Conservation (phyloP, 169 alveolate species). For the Plasmodium cynomolgi region DNA sequence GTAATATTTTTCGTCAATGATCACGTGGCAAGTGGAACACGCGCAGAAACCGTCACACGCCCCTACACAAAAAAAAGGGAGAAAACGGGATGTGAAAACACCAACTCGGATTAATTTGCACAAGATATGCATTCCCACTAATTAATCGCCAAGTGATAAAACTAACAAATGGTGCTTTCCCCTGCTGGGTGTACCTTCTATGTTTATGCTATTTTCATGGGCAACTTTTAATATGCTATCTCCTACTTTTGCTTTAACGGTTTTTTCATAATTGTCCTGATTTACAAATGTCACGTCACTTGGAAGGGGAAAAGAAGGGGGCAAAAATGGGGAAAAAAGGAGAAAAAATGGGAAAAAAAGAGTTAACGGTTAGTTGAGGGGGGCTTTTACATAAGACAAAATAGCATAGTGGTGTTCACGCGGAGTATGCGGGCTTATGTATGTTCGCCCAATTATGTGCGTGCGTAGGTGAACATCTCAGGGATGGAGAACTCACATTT, state of each 20-base stretch:
- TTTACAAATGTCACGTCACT: slow-evolving; percentile 78
- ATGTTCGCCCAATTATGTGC: neutral
- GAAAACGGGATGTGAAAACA: neutral
- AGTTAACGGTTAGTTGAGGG: neutral
- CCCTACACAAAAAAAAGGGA: slow-evolving; percentile 85
- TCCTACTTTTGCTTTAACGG: slow-evolving; percentile 83
- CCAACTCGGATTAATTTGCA: neutral
- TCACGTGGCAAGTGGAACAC: slow-evolving; percentile 98
- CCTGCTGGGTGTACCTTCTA: slow-evolving; percentile 83
- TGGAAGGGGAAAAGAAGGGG: neutral
- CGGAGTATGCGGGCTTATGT: neutral
- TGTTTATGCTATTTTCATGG: slow-evolving; percentile 82
- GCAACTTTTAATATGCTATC: slow-evolving; percentile 88
- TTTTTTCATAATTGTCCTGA: slow-evolving; percentile 80
- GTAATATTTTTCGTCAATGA: slow-evolving; percentile 91
- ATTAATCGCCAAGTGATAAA: neutral
- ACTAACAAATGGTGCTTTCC: neutral
- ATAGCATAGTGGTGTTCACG: neutral
- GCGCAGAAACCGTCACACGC: slow-evolving; percentile 97
- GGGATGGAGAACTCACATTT: slow-evolving; percentile 16
- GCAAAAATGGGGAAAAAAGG: too few relatives aligned
- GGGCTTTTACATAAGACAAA: neutral
- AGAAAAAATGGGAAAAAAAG: neutral
- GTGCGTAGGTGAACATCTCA: neutral
- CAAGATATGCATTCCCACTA: neutral